phyloP scores from a whole-genome alignment of 176 grass and related monocot genomes.

The Dendrocalamus sinicus region DNA sequence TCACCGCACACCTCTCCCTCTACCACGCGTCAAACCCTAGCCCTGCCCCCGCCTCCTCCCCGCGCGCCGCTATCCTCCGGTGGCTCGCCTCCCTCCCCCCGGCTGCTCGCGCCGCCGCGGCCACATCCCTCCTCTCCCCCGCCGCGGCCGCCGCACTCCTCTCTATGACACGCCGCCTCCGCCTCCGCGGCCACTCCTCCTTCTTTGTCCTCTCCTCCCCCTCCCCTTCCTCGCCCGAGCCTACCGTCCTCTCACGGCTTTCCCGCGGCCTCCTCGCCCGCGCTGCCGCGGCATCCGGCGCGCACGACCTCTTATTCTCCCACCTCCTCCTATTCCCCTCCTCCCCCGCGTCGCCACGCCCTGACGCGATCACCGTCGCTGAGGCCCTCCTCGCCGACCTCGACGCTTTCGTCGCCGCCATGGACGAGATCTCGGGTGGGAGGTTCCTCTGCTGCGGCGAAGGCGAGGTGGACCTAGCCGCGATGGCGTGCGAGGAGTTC shows the following conservation, averaged over 20 bases:
- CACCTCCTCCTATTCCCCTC: constrained; percentile 68
- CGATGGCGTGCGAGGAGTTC: constrained; percentile 54
- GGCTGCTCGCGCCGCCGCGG: constrained; percentile 51
- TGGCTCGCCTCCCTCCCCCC: constrained; percentile 77
- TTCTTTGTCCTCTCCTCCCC: constrained; percentile 78
- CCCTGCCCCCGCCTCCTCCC: constrained; percentile 33
- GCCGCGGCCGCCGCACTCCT: constrained; percentile 52
- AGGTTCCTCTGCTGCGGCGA: constrained; percentile 66
- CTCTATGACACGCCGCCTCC: constrained; percentile 74
- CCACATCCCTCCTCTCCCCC: constrained; percentile 57
- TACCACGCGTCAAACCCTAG: constrained; percentile 68
- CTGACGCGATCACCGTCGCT: constrained; percentile 67
- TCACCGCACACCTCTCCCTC: constrained; percentile 90
- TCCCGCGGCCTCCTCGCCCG: constrained; percentile 80
- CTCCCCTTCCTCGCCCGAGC: constrained; percentile 34
- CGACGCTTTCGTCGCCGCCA: constrained; percentile 71
- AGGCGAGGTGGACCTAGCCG: constrained; percentile 42
- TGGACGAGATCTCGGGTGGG: constrained; percentile 83
- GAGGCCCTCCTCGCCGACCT: constrained; percentile 70
- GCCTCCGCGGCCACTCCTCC: constrained; percentile 69
- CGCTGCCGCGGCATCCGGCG: constrained; percentile 47
- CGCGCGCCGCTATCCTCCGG: constrained; percentile 77
- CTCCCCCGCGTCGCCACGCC: constrained; percentile 30
- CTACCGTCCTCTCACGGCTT: constrained; percentile 78
- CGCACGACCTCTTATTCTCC: constrained; percentile 45